phyloP scores from a whole-genome alignment of 495 filamentous ascomycete species.

The Neurospora discreta region DNA sequence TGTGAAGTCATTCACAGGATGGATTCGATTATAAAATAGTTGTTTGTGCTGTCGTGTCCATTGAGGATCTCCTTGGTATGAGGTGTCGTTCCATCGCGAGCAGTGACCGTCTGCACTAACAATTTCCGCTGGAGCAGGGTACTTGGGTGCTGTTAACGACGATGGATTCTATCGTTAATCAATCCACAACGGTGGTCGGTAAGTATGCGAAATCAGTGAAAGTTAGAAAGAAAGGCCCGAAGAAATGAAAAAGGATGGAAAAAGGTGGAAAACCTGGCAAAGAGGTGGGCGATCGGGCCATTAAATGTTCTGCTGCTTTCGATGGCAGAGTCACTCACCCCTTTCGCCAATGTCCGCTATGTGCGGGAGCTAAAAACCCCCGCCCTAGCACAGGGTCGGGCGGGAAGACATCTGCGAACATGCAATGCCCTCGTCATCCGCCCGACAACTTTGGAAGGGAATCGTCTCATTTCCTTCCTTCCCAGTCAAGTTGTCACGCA shows the following conservation, averaged over 20 bases:
- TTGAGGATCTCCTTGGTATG: not conserved
- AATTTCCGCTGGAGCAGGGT: not conserved
- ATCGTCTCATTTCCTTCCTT: not conserved
- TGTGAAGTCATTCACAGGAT: not conserved
- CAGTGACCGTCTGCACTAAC: slow-evolving; percentile 15
- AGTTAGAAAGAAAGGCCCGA: slow-evolving; percentile 8
- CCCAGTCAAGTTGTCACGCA: not conserved
- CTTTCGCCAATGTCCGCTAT: not conserved
- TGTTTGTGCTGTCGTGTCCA: not conserved
- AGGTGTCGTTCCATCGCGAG: not conserved
- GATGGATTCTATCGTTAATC: not conserved
- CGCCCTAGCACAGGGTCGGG: not conserved
- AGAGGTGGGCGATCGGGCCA: slow-evolving; percentile 33
- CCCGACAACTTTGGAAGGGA: not conserved
- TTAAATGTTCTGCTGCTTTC: slow-evolving; percentile 27
- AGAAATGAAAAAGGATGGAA: slow-evolving; percentile 15
- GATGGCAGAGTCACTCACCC: slow-evolving; percentile 21
- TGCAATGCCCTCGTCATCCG: not conserved
- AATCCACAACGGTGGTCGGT: slow-evolving; percentile 10
- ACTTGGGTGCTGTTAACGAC: slow-evolving; percentile 13
- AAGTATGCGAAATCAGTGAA: slow-evolving; percentile 1
- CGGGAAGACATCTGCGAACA: not conserved
- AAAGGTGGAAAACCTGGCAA: slow-evolving; percentile 21
- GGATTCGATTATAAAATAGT: not conserved
- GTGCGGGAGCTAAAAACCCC: not conserved